Conservation (phyloP, 805 yeast genomes). For the Brettanomyces anomalus region DNA sequence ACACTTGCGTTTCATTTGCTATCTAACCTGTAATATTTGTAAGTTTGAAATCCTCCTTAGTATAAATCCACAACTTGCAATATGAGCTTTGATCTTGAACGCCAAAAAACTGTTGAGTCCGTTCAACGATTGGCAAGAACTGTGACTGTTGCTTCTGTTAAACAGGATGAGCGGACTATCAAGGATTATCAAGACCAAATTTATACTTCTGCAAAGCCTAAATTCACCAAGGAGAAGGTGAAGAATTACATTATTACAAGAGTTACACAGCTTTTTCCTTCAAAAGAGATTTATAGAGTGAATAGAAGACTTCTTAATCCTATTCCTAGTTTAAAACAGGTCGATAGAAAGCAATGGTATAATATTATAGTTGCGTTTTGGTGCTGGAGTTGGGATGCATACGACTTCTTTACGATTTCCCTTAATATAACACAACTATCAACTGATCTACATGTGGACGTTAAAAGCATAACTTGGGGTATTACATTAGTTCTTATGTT, state of each 20-base stretch:
- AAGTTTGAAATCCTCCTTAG: too few relatives aligned
- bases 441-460: conserved; percentile 31
- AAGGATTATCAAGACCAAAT: conserved; percentile 1
- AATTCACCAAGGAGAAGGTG: conserved; percentile 24
- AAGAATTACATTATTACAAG: conserved; percentile 34
- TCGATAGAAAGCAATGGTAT: conserved; percentile 48
- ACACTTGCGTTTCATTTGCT: too few relatives aligned
- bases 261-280: conserved; percentile 41
- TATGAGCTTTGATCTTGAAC: conserved; percentile 1
- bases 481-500: conserved; percentile 61
- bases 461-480: conserved; percentile 54
- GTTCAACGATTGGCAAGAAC: neutral
- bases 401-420: conserved; percentile 53
- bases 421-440: conserved; percentile 43
- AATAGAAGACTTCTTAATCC: conserved; percentile 49
- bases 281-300: conserved; percentile 28
- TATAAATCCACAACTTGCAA: neutral
- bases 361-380: conserved; percentile 43
- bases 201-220: conserved; percentile 16
- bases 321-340: conserved; percentile 40
- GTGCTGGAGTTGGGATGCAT: conserved; percentile 61
- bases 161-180: conserved; percentile 1
- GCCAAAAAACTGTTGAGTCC: neutral
- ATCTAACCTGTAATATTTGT: too few relatives aligned
- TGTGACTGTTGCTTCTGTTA: neutral